Percentiles rank a stretch among this genome's conserved stretches.
phyloP scores from a whole-genome alignment of 768 basidiomycete genomes.

The Phanerochaete sordida region DNA sequence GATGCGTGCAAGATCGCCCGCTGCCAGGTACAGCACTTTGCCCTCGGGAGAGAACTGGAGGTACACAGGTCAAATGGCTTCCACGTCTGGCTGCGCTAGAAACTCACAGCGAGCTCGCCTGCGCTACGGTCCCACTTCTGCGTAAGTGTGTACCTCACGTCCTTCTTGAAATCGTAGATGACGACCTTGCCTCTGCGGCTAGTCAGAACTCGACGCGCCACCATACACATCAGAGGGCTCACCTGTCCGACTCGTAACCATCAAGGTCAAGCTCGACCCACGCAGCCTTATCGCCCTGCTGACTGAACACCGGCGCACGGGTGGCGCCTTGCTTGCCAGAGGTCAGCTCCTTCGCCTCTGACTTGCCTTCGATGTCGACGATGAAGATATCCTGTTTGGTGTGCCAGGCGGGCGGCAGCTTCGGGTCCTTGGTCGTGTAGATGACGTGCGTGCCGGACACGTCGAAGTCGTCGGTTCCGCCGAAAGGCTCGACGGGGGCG shows the following conservation, averaged over 20 bases:
- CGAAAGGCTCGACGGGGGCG: conserved; percentile 81
- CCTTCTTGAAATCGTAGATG: conserved; percentile 67
- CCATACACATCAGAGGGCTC: background rate
- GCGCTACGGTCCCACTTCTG: conserved; percentile 87
- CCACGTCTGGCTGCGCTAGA: too few species aligned
- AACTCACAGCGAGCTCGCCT: conserved; percentile 51
- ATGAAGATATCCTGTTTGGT: conserved; percentile 85
- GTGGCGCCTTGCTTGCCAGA: conserved; percentile 84
- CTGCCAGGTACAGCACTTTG: conserved; percentile 64
- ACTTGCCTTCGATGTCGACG: conserved; percentile 50
- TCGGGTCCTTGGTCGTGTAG: conserved; percentile 84
- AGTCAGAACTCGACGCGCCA: background rate
- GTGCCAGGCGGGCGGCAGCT: conserved; percentile 74
- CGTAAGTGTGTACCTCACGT: conserved; percentile 70
- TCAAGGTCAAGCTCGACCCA: conserved; percentile 89
- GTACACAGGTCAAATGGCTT: too few species aligned
- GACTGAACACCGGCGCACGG: conserved; percentile 66
- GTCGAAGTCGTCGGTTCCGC: conserved; percentile 80
- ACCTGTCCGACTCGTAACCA: conserved; percentile 88
- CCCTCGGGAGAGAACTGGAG: conserved; percentile 72
- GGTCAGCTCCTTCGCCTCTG: conserved; percentile 65
- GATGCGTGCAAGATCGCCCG: conserved; percentile 73
- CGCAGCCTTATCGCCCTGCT: conserved; percentile 65
- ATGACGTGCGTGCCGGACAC: conserved; percentile 66
- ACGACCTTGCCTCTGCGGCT: conserved; percentile 64